Conservation (phyloP, 2,329 filamentous ascomycete genomes). For the Diplodia intermedia region DNA sequence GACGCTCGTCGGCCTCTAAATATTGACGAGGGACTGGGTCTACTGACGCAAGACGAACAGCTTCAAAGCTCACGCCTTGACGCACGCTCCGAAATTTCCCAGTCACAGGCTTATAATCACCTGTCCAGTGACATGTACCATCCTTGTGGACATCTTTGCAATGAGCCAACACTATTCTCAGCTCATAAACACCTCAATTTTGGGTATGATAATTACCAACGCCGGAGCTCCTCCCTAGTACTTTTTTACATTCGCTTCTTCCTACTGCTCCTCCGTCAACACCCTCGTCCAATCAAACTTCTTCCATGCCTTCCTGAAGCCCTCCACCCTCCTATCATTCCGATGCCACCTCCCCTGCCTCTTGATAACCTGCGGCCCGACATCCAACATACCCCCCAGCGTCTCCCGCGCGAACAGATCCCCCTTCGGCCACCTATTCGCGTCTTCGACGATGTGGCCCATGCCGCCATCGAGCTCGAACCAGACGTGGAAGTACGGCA, state of each 20-base stretch:
- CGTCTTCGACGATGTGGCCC: constrained; percentile 90
- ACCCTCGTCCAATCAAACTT: constrained; percentile 89
- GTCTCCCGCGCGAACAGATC: constrained; percentile 94
- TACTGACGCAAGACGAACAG: background rate
- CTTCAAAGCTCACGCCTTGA: background rate
- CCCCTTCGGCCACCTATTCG: constrained; percentile 82
- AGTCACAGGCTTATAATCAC: background rate
- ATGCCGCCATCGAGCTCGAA: constrained; percentile 90
- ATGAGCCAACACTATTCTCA: background rate
- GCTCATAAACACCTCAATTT: background rate
- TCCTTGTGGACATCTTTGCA: background rate
- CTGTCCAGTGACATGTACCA: background rate
- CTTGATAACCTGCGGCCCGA: constrained; percentile 82
- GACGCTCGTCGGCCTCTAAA: no score
- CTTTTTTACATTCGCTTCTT: background rate
- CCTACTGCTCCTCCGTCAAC: constrained; percentile 57
- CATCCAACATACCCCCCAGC: constrained; percentile 88
- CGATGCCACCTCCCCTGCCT: constrained; percentile 85
- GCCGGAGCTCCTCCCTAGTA: background rate
- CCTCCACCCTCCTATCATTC: constrained; percentile 72
- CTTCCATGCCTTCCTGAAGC: constrained; percentile 83
- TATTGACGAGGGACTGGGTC: no score
- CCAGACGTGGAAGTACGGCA: constrained; percentile 98
- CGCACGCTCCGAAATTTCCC: background rate
- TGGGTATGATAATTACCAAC: background rate